These are phyloP conservation scores for Coniella vitis DNA, from an alignment of 2,329 filamentous ascomycete species.

Conservation along the genomic window DNA sequence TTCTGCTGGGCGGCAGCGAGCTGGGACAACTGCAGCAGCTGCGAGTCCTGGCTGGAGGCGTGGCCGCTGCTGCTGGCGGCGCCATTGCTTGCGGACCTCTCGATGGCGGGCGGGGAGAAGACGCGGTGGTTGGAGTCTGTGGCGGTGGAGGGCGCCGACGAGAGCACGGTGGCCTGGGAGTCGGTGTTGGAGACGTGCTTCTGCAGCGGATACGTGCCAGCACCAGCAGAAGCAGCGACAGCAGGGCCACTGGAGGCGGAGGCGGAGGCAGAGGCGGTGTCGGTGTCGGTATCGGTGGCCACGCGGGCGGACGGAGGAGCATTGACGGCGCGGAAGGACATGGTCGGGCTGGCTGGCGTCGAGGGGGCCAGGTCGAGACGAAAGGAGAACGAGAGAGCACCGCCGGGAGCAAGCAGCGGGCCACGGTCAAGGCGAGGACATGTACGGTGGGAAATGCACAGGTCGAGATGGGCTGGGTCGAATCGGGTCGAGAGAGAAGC, in stretches of 20 bases:
- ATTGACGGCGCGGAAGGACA: constrained; percentile 15
- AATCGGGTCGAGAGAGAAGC: too few relatives aligned
- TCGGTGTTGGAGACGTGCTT: constrained; percentile 29
- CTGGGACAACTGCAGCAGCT: constrained; percentile 51
- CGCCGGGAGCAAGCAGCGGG: too few relatives aligned
- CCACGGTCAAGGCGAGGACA: too few relatives aligned
- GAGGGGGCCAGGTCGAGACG: neutral
- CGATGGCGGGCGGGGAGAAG: constrained; percentile 32
- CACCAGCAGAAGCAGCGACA: neutral
- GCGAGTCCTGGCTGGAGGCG: constrained; percentile 46
- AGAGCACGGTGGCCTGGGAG: constrained; percentile 37
- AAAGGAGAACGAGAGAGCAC: too few relatives aligned
- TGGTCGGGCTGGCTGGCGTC: constrained; percentile 4
- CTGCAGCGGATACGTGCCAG: constrained; percentile 2
- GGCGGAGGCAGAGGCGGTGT: neutral
- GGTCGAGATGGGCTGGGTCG: too few relatives aligned
- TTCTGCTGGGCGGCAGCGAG: constrained; percentile 48
- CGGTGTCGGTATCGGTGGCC: constrained; percentile 1
- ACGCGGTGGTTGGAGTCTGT: constrained; percentile 32
- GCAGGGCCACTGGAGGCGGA: neutral
- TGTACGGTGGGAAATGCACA: too few relatives aligned
- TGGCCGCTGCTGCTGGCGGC: constrained; percentile 31
- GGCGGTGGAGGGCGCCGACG: constrained; percentile 27
- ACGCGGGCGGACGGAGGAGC: constrained; percentile 10
- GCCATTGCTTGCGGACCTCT: constrained; percentile 30